These are phyloP conservation scores for Trichosporon inkin DNA, from an alignment of 1,284 basidiomycete genomes.

Conservation along the genomic window DNA sequence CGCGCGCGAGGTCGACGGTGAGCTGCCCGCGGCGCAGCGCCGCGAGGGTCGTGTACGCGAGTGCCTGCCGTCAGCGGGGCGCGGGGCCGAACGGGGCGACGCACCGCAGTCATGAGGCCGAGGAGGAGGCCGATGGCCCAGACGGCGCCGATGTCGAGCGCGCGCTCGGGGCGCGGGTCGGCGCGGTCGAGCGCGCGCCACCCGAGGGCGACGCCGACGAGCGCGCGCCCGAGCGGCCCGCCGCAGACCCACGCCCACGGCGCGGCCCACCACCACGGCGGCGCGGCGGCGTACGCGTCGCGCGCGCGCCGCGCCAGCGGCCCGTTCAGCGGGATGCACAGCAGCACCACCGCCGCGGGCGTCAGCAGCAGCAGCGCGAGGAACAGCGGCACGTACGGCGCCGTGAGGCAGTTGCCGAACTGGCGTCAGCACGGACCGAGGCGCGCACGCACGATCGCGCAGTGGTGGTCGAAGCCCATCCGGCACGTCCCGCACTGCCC, in stretches of 20 bases:
- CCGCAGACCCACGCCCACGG: constrained; percentile 35
- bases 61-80: constrained; percentile 23
- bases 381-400: constrained; percentile 38
- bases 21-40: constrained; percentile 28
- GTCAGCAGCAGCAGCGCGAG: constrained; percentile 31
- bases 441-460: constrained; percentile 35
- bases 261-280: constrained; percentile 36
- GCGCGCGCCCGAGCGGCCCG: constrained; percentile 38
- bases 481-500: constrained; percentile 43
- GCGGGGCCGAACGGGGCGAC: constrained; percentile 10
- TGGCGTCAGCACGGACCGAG: constrained; percentile 13
- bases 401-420: constrained; percentile 47
- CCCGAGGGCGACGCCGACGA: constrained; percentile 31
- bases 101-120: constrained; percentile 30
- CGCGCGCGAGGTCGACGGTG: constrained; percentile 37
- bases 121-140: constrained; percentile 29
- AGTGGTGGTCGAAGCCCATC: constrained; percentile 46
- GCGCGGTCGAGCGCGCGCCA: constrained; percentile 36
- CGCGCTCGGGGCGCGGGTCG: constrained; percentile 15
- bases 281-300: constrained; percentile 22
- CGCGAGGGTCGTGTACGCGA: constrained; percentile 28
- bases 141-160: constrained; percentile 28
- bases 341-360: constrained; percentile 25
- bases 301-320: constrained; percentile 19
- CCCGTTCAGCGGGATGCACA: constrained; percentile 25